Base-by-base conservation (phyloP, 2,329 filamentous ascomycete species). In the Talaromyces sp. region DNA sequence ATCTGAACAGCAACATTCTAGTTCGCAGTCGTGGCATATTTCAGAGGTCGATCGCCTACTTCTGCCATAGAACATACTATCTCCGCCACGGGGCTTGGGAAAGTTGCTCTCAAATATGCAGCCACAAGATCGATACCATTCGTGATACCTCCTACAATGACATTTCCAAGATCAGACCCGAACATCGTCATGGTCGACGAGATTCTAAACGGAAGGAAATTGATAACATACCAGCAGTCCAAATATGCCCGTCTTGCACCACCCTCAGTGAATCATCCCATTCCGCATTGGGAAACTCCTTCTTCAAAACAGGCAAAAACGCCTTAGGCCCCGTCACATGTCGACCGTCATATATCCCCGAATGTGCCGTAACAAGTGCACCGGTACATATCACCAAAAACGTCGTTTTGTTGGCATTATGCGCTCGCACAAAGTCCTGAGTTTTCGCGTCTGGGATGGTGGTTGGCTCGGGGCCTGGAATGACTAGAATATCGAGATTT, bases 391-490 rank as follows among this genome's bases (percentile, higher is more conserved):
- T 60, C 15, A 62, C 61, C 35, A 71, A 40, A 13, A 70, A 64
- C 0, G 62, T 68, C 28, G 60, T 65, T 19, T 64, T 65, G 41
- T 54, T 63, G 6, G 63, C 64, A 11, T 71, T 60, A 62, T 76
- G 74, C 8, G 55, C 58, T 13, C 66, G 64, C 15, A 76, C 59
- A 54, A 73, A 76, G 1, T 66, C 63, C 3, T 67, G 50, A 19
- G 66, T 67, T 33, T 66, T 65, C 11, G 69, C 64, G 1, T 63
- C 59, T 0, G 71, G 71, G 0, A 67, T 58, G 4, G 56, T 19
- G 13, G 60, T 64, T 0, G 73, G 74, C 6, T 74, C 66, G 0
- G 73, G 71, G 2, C 74, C 74, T 0, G 74, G 74, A 7, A 77
- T 66, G 35, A 74, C 39, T 3, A 76, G 58, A 31, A 74, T 62